Evolutionary conservation across 1,284 basidiomycete genomes (phyloP).

Genomic region (Xerocomus amazonicus): DNA sequence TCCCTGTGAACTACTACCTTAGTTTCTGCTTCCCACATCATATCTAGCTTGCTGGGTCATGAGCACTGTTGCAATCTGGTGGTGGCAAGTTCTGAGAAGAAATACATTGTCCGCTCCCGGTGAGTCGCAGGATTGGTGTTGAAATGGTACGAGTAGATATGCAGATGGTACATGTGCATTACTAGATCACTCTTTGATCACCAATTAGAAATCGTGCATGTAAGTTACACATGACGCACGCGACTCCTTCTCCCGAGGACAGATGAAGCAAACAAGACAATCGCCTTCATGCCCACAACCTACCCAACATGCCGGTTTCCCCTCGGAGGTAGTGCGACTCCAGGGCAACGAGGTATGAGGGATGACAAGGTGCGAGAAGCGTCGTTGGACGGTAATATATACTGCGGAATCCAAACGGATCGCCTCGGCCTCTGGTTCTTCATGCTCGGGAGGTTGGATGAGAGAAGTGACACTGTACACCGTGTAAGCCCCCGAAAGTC

Average conservation of each 20-base stretch:
- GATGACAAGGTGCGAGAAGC: constrained; percentile 82
- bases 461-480: constrained; percentile 76
- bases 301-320: constrained; percentile 60
- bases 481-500: constrained; percentile 69
- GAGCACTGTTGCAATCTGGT: too few relatives aligned
- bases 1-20: too few relatives aligned
- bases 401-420: constrained; percentile 37
- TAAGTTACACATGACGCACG: neutral
- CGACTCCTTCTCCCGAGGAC: neutral
- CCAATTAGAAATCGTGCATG: neutral
- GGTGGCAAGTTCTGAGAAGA: too few relatives aligned
- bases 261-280: neutral
- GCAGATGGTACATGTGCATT: neutral
- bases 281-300: constrained; percentile 47
- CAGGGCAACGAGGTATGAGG: constrained; percentile 72
- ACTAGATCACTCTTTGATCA: neutral
- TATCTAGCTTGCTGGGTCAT: too few relatives aligned
- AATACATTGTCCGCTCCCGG: too few relatives aligned
- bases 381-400: constrained; percentile 69
- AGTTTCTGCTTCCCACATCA: too few relatives aligned
- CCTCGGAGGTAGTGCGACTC: constrained; percentile 71
- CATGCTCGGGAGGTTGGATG: constrained; percentile 41
- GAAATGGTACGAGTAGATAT: neutral
- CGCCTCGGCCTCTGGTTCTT: constrained; percentile 19
- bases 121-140: too few relatives aligned